A percentile compares a stretch with the other conserved stretches of the same genome.
Conservation (phyloP, 805 yeast species). For the Candida golubevii region DNA sequence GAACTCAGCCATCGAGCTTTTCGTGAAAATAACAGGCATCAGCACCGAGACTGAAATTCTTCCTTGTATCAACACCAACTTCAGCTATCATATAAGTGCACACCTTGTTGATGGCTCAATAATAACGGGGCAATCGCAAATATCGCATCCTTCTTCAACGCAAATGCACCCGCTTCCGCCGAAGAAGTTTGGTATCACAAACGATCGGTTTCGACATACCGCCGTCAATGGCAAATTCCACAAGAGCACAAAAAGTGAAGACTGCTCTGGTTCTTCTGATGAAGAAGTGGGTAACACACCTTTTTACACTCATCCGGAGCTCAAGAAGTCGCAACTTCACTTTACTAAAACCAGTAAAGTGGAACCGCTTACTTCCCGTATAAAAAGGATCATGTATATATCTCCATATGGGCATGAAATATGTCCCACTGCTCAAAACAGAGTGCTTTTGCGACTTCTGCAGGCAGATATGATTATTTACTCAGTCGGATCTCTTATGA, state of each 20-base stretch:
- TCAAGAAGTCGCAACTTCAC: conserved; percentile 68
- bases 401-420: conserved; percentile 87
- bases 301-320: conserved; percentile 74
- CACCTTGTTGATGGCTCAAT: conserved; percentile 60
- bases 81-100: conserved; percentile 84
- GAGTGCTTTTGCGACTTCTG: conserved; percentile 51
- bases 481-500: conserved; percentile 86
- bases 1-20: conserved; percentile 77
- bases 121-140: conserved; percentile 89
- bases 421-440: conserved; percentile 64
- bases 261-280: conserved; percentile 14
- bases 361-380: conserved; percentile 67
- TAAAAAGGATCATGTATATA: conserved; percentile 69
- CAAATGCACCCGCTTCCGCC: conserved; percentile 2
- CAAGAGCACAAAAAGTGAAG: background rate
- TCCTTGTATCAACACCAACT: conserved; percentile 82
- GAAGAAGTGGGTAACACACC: conserved; percentile 60
- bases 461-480: conserved; percentile 56
- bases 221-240: background rate
- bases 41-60: conserved; percentile 52
- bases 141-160: conserved; percentile 69
- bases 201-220: background rate
- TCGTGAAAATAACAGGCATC: conserved; percentile 59
- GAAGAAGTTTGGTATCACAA: background rate
- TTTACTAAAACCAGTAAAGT: conserved; percentile 56